Base-by-base conservation (phyloP, 495 filamentous ascomycete species). In the Neurospora discreta region DNA sequence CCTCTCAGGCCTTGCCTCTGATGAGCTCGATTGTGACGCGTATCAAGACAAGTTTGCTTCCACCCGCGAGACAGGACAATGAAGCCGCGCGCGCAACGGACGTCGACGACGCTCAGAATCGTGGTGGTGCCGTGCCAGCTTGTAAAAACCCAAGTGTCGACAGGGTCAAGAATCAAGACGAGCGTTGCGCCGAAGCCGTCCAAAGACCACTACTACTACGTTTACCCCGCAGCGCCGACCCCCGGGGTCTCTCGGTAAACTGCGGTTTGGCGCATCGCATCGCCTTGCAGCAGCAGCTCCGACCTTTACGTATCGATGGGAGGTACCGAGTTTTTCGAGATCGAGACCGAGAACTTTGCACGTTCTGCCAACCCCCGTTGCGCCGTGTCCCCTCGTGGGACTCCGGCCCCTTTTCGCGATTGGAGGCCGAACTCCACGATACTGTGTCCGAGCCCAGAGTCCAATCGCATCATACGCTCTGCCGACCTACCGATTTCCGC, bases 31-130 rank as follows among this genome's bases (percentile, higher is more conserved):
- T 18, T 9, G 26, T 30, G 15, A 60, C 26, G 26, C 26, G 52
- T 26, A 65, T 36, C 52, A 33, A 18, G 52, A 65, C 52, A 3
- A 4, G 6, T 33, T 65, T 65, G 52, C 52, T 2, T 72, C 70
- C 72, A 71, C 74, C 71, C 74, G 74, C 75, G 77, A 74, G 74
- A 78, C 77, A 82, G 80, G 78, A 85, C 80, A 74, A 85, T 85
- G 84, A 85, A 80, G 82, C 82, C 76, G 82, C 76, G 79, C 75
- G 77, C 77, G 75, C 80, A 78, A 69, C 72, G 71, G 73, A 73
- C 75, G 76, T 76, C 75, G 75, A 77, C 79, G 75, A 78, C 73
- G 76, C 73, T 74, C 69, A 42, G 75, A 69, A 70, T 68, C 70
- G 72, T 69, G 79, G 40, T 73, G 74, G 52, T 71, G 71, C 67